Evolutionary conservation across 1,284 basidiomycete genomes (phyloP).

Genomic region (Coniophora puteana): DNA sequence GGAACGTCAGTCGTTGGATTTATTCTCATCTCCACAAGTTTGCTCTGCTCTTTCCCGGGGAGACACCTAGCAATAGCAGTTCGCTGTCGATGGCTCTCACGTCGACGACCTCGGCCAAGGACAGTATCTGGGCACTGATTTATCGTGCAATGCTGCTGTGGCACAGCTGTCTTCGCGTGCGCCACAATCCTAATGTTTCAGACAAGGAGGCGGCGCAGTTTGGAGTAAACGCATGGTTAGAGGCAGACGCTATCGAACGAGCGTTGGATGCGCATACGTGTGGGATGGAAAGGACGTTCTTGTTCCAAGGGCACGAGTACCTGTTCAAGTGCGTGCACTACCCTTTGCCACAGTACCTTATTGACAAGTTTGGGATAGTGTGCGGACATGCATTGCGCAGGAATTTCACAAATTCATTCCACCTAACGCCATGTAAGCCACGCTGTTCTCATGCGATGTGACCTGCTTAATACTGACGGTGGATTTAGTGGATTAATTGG

Average conservation of each 20-base stretch:
- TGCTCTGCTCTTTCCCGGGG: conserved; percentile 66
- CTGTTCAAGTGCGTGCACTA: conserved; percentile 62
- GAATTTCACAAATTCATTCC: conserved; percentile 67
- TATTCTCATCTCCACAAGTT: conserved; percentile 39
- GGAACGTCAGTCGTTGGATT: conserved; percentile 2
- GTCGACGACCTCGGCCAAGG: conserved; percentile 41
- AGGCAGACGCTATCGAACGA: conserved; percentile 61
- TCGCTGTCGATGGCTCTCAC: conserved; percentile 40
- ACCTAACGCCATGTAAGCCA: conserved; percentile 46
- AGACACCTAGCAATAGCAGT: no score
- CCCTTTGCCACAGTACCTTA: neutral
- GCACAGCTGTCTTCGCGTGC: conserved; percentile 65
- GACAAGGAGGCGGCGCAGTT: conserved; percentile 57
- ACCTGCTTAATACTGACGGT: no score
- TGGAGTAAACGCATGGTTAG: conserved; percentile 66
- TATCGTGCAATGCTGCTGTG: conserved; percentile 67
- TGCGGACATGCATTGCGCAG: conserved; percentile 65
- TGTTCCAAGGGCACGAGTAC: conserved; percentile 69
- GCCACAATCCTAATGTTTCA: conserved; percentile 34
- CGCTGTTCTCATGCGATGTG: no score
- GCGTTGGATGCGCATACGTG: conserved; percentile 64
- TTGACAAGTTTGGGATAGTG: conserved; percentile 34
- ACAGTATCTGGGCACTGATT: conserved; percentile 70
- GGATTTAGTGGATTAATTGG: conserved; percentile 6
- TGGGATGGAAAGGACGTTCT: conserved; percentile 57